Evolutionary conservation across 208 protist genomes (phyloP).

Genomic region (Entamoeba histolytica): DNA sequence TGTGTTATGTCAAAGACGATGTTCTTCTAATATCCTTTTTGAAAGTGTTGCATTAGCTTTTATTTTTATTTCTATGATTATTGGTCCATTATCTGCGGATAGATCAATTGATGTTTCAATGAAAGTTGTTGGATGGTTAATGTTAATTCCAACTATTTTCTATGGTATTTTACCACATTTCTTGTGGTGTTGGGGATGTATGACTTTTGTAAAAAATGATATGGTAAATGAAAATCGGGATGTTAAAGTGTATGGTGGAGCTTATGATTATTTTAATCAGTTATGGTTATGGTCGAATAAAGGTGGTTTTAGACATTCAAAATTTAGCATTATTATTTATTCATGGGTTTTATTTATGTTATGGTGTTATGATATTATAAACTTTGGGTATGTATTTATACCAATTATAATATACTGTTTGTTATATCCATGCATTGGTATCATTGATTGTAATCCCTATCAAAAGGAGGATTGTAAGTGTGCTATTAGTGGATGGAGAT

Average conservation of each 20-base stretch:
- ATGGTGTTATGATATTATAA: not conserved
- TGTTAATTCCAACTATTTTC: not conserved
- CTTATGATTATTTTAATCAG: not conserved
- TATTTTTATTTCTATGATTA: not conserved
- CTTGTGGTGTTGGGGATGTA: not conserved
- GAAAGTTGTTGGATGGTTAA: not conserved
- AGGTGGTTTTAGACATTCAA: not conserved
- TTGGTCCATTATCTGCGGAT: not conserved
- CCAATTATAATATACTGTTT: not conserved
- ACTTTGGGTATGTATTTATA: not conserved
- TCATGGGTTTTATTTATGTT: not conserved
- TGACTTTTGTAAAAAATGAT: not conserved
- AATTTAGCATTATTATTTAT: not conserved
- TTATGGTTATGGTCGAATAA: not conserved
- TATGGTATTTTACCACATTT: not conserved
- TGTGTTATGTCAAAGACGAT: not conserved
- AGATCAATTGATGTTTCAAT: not conserved
- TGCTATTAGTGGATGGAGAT: no score
- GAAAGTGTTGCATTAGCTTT: not conserved
- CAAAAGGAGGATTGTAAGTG: no score
- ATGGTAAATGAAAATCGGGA: not conserved
- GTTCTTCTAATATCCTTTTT: not conserved
- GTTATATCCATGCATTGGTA: not conserved
- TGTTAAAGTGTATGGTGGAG: not conserved
- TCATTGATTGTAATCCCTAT: not conserved